These are phyloP conservation scores for Fagopyrum homotropicum DNA, from an alignment of 148 eudicot species.

Conservation along the genomic window DNA sequence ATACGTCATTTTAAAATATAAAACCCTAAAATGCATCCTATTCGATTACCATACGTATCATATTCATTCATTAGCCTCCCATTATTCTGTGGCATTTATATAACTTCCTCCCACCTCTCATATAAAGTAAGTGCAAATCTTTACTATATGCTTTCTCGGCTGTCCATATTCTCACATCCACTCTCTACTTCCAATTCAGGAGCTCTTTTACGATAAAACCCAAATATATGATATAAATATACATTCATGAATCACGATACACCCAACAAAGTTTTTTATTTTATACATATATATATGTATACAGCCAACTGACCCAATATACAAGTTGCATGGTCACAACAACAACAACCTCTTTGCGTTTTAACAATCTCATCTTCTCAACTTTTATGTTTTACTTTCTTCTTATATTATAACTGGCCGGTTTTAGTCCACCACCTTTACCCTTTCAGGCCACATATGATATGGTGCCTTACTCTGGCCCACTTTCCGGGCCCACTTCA, in stretches of 20 bases:
- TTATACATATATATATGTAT: neutral
- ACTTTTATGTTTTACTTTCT: neutral
- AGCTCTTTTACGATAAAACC: neutral
- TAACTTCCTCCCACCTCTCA: neutral
- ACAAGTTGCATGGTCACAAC: neutral
- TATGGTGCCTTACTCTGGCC: slow-evolving; percentile 8
- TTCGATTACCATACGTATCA: no score
- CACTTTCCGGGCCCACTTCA: neutral
- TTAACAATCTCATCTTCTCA: slow-evolving; percentile 2
- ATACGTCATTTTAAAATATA: neutral
- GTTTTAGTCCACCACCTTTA: slow-evolving; percentile 3
- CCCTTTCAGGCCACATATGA: neutral
- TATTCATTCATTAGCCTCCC: neutral
- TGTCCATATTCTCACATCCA: slow-evolving; percentile 1
- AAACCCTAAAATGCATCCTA: neutral
- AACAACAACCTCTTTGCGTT: neutral
- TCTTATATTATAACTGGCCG: neutral
- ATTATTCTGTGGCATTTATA: neutral
- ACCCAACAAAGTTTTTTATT: neutral
- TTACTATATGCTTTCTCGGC: neutral
- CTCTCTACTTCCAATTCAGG: neutral
- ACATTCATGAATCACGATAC: neutral
- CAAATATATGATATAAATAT: neutral
- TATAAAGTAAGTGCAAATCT: neutral
- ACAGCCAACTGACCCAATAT: neutral